Conservation (phyloP, 1,139 yeast genomes). For the Geotrichum candidum region DNA sequence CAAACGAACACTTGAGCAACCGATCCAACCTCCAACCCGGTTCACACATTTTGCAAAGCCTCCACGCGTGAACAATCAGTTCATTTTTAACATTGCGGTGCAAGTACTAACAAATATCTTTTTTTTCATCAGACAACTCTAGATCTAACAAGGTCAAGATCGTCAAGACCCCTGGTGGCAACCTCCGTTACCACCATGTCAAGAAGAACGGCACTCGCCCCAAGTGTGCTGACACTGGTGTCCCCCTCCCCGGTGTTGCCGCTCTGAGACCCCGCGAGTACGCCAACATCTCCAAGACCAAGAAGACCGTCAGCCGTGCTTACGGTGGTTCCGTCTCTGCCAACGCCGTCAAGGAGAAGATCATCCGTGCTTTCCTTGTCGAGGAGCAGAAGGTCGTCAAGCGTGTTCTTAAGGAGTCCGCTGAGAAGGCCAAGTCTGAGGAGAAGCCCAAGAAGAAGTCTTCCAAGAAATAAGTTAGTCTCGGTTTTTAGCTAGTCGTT, state of each 20-base stretch:
- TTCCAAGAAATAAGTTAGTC: constrained; percentile 25
- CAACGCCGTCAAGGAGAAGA: constrained; percentile 97
- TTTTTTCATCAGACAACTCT: constrained; percentile 67
- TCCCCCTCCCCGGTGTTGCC: constrained; percentile 78
- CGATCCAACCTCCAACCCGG: too few species aligned
- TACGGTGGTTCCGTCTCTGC: constrained; percentile 99
- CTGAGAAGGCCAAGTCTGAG: constrained; percentile 72
- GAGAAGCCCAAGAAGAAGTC: constrained; percentile 34
- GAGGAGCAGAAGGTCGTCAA: constrained; percentile 99
- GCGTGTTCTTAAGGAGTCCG: constrained; percentile 95
- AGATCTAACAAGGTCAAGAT: constrained; percentile 98
- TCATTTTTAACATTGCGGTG: too few species aligned
- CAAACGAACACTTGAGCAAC: too few species aligned
- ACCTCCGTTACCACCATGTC: constrained; percentile 93
- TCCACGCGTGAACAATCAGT: too few species aligned
- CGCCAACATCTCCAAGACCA: constrained; percentile 90
- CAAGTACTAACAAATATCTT: too few species aligned
- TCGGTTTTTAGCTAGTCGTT: too few species aligned
- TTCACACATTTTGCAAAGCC: too few species aligned
- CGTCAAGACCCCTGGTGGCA: constrained; percentile 99
- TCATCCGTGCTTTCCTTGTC: constrained; percentile 97
- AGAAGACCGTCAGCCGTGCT: constrained; percentile 97
- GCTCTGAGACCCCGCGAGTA: constrained; percentile 97
- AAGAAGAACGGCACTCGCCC: constrained; percentile 93
- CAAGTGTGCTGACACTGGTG: constrained; percentile 99